Evolutionary conservation across 2,329 filamentous ascomycete genomes (phyloP).

Genomic region (Ceratocystis lukuohia): DNA sequence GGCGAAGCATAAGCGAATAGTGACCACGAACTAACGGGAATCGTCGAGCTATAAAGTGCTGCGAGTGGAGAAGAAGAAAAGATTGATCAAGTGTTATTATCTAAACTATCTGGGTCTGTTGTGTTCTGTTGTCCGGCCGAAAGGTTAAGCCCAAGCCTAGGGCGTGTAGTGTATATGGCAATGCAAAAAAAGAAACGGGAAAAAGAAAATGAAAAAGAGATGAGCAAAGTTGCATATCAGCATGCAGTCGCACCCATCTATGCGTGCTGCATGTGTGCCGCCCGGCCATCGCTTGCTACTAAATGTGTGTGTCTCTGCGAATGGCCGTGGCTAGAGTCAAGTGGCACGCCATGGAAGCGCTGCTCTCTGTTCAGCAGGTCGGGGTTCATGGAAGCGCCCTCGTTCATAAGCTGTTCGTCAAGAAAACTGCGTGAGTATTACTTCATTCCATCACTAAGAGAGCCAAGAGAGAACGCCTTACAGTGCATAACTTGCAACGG

Average conservation of each 20-base stretch:
- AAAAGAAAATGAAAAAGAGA: not conserved
- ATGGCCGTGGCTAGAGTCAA: not conserved
- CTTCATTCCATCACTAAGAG: too few relatives aligned
- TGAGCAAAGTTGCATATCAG: not conserved
- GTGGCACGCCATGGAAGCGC: conserved; percentile 9
- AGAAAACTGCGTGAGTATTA: not conserved
- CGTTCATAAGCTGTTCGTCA: conserved; percentile 6
- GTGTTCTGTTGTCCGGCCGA: not conserved
- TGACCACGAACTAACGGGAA: too few relatives aligned
- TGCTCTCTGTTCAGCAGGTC: conserved; percentile 10
- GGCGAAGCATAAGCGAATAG: too few relatives aligned
- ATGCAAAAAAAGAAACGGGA: not conserved
- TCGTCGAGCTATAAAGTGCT: not conserved
- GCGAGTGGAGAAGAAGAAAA: not conserved
- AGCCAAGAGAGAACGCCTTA: conserved; percentile 16
- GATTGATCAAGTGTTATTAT: not conserved
- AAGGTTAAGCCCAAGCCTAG: not conserved
- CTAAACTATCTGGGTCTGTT: not conserved
- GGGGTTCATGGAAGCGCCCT: conserved; percentile 14
- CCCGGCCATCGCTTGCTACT: not conserved
- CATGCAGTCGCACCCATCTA: not conserved
- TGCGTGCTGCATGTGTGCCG: conserved; percentile 2
- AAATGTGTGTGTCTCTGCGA: not conserved
- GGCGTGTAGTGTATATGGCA: not conserved
- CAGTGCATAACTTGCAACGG: conserved; percentile 25